A percentile compares a stretch with the other conserved stretches of the same genome.
Evolutionary conservation across 129 eudicot genomes (phyloP).

Genomic region (Flaveria sonorensis): DNA sequence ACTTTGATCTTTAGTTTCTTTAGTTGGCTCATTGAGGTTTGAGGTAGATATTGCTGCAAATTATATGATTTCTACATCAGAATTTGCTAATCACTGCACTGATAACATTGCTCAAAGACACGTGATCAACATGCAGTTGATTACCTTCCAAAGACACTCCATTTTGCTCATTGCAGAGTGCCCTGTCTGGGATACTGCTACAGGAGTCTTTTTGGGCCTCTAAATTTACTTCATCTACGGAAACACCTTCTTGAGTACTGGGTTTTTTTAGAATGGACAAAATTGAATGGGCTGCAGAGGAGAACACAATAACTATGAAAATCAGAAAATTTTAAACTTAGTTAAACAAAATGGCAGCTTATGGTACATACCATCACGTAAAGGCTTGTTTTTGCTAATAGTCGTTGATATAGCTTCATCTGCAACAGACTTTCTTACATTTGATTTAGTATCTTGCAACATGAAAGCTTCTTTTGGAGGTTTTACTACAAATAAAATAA

Average conservation of each 20-base stretch:
- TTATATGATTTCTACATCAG: conserved; percentile 17
- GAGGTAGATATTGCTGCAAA: conserved; percentile 35
- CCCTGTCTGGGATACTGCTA: conserved; percentile 29
- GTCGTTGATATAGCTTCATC: conserved; percentile 35
- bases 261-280: conserved; percentile 67
- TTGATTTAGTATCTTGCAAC: conserved; percentile 32
- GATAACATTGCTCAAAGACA: not conserved
- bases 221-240: conserved; percentile 12
- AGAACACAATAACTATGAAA: conserved; percentile 6
- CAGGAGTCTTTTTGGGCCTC: conserved; percentile 34
- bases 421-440: conserved; percentile 30
- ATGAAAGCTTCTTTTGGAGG: conserved; percentile 32
- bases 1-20: conserved; percentile 35
- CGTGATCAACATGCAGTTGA: conserved; percentile 8
- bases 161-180: conserved; percentile 11
- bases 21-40: conserved; percentile 24
- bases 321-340: not conserved
- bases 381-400: conserved; percentile 43
- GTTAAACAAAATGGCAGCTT: conserved; percentile 28
- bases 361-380: conserved; percentile 63
- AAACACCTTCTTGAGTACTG: conserved; percentile 26
- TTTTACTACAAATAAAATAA: conserved; percentile 41
- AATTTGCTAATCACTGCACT: not conserved
- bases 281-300: conserved; percentile 64
- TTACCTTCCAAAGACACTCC: conserved; percentile 42